Evolutionary conservation across 1,284 basidiomycete species (phyloP).

Genomic region (Puccinia coronata): DNA sequence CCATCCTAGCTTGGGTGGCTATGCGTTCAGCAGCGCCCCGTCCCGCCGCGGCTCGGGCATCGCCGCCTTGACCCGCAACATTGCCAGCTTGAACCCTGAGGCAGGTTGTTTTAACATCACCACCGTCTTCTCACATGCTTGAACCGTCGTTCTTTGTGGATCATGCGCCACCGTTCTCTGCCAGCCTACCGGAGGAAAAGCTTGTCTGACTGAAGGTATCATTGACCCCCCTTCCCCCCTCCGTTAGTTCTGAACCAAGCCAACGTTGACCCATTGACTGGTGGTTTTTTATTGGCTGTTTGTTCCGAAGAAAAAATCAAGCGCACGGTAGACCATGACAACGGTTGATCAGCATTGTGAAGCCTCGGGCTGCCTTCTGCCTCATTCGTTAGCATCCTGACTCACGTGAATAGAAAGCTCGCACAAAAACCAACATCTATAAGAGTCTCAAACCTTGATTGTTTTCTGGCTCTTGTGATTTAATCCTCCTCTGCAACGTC

Average conservation of each 20-base stretch:
- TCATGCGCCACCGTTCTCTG: slow-evolving; percentile 93
- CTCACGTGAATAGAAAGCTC: background rate
- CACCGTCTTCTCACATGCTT: slow-evolving; percentile 62
- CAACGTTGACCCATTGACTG: background rate
- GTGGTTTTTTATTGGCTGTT: slow-evolving; percentile 65
- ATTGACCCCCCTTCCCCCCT: too few species aligned
- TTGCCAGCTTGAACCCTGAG: too few species aligned
- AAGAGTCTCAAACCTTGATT: background rate
- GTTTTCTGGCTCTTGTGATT: slow-evolving; percentile 3
- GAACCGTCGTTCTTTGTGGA: slow-evolving; percentile 63
- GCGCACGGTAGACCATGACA: background rate
- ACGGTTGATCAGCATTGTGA: background rate
- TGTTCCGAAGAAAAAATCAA: slow-evolving; percentile 62
- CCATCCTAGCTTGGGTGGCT: too few species aligned
- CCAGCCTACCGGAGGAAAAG: slow-evolving; percentile 98
- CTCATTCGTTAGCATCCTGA: background rate
- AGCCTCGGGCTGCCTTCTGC: background rate
- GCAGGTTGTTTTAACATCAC: slow-evolving; percentile 82
- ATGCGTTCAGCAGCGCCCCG: too few species aligned
- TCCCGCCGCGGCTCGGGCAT: too few species aligned
- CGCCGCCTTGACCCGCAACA: too few species aligned
- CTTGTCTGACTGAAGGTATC: slow-evolving; percentile 96
- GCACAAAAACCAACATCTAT: background rate
- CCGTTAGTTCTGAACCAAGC: background rate
- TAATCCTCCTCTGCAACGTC: slow-evolving; percentile 7